These are phyloP conservation scores for Penicillium salamii DNA, from an alignment of 495 filamentous ascomycete genomes.

Conservation along the genomic window DNA sequence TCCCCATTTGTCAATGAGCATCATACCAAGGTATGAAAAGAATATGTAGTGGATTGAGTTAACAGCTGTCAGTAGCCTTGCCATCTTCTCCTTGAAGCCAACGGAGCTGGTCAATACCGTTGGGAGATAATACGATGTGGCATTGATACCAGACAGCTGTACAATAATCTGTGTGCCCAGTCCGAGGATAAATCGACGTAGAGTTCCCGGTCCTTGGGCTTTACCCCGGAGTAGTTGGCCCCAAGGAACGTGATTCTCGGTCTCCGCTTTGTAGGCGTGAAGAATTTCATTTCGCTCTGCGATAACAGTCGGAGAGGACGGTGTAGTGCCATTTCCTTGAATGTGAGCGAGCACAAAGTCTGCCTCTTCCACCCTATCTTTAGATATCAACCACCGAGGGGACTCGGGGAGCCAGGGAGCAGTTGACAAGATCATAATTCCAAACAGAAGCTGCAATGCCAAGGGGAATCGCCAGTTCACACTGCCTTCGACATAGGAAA, in stretches of 20 bases:
- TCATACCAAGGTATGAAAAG: conserved; percentile 38
- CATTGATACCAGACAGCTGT: conserved; percentile 36
- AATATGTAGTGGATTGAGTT: conserved; percentile 35
- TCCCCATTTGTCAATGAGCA: conserved; percentile 42
- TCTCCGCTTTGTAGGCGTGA: no score
- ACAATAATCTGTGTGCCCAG: conserved; percentile 47
- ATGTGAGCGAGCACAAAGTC: no score
- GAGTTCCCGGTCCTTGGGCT: conserved; percentile 33
- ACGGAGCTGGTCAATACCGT: conserved; percentile 19
- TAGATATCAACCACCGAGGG: no score
- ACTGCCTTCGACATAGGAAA: conserved; percentile 8
- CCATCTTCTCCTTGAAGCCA: conserved; percentile 9
- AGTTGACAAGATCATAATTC: conserved; percentile 40
- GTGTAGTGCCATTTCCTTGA: no score
- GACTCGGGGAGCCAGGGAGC: conserved; percentile 50
- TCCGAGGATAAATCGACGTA: conserved; percentile 41
- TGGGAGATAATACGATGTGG: conserved; percentile 25
- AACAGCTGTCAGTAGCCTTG: conserved; percentile 35
- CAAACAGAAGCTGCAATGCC: conserved; percentile 50
- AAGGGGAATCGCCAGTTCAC: conserved; percentile 38
- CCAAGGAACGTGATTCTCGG: no score
- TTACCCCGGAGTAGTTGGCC: no score
- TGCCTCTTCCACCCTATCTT: no score
- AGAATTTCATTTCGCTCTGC: conserved; percentile 13
- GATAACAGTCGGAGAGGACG: no score